Conservation (phyloP, 108 stramenopile species). For the Fragilariopsis cylindrus region DNA sequence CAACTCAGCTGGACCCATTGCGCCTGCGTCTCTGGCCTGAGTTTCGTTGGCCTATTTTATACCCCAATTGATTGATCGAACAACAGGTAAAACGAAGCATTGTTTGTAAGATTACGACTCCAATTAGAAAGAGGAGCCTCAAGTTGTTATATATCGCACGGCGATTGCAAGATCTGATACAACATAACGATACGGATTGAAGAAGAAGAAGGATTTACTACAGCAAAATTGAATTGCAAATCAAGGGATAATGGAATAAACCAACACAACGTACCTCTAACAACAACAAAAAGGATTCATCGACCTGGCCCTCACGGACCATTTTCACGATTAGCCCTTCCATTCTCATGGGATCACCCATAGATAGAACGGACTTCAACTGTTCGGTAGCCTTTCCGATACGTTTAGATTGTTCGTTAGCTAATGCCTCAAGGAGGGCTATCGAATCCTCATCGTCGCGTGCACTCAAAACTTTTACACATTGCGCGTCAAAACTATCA, state of each 20-base stretch:
- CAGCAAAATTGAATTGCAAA: too few species aligned
- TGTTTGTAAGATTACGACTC: too few species aligned
- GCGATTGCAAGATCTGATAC: too few species aligned
- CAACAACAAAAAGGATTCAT: conserved; percentile 80
- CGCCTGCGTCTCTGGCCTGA: conserved; percentile 78
- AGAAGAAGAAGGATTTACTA: too few species aligned
- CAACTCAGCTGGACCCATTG: conserved; percentile 72
- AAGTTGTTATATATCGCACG: too few species aligned
- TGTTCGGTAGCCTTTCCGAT: conserved; percentile 67
- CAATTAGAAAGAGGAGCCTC: too few species aligned
- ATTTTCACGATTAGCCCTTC: conserved; percentile 82
- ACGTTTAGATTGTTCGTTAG: conserved; percentile 66
- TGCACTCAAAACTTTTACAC: conserved; percentile 47
- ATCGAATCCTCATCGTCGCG: conserved; percentile 68
- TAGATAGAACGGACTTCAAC: conserved; percentile 62
- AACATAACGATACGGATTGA: too few species aligned
- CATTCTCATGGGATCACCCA: conserved; percentile 88
- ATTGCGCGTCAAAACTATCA: conserved; percentile 66
- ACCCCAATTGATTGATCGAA: too few species aligned
- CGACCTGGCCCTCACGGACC: conserved; percentile 72
- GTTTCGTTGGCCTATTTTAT: conserved; percentile 61
- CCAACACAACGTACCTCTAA: conserved; percentile 40
- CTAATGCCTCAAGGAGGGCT: conserved; percentile 67
- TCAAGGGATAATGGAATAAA: too few species aligned
- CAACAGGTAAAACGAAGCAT: too few species aligned